Evolutionary conservation across 768 basidiomycete genomes (phyloP).

Genomic region (Boletellus ananiceps): DNA sequence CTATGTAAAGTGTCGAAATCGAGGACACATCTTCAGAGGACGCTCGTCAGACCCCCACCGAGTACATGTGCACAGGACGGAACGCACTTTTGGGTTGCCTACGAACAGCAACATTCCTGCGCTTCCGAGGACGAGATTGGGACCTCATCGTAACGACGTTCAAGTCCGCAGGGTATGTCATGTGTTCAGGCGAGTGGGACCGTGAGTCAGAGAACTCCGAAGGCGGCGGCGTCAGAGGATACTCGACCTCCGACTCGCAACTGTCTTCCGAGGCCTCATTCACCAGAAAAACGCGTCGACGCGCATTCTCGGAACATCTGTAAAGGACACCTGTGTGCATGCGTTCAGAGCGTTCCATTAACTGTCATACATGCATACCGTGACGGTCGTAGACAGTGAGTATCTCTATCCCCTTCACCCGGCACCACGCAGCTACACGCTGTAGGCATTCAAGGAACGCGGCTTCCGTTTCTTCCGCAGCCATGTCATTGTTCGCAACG

Average conservation of each 20-base stretch:
- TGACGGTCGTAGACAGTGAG: constrained; percentile 70
- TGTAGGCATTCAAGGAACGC: constrained; percentile 51
- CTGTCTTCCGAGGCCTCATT: constrained; percentile 28
- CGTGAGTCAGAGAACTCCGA: constrained; percentile 69
- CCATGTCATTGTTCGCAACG: constrained; percentile 39
- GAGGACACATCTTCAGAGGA: constrained; percentile 10
- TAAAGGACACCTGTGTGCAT: constrained; percentile 37
- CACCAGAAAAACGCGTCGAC: constrained; percentile 32
- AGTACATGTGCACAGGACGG: not conserved
- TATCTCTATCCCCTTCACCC: constrained; percentile 51
- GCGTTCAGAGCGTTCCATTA: constrained; percentile 3
- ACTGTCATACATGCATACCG: constrained; percentile 43
- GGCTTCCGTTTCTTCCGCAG: constrained; percentile 34
- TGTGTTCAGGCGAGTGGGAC: constrained; percentile 50
- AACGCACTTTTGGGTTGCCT: constrained; percentile 22
- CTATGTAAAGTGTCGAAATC: constrained; percentile 48
- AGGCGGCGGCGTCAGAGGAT: constrained; percentile 72
- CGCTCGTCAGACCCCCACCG: constrained; percentile 9
- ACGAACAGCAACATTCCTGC: constrained; percentile 26
- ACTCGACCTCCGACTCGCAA: constrained; percentile 56
- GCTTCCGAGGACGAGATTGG: constrained; percentile 14
- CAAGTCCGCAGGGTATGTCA: constrained; percentile 7
- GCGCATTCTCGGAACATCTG: constrained; percentile 39
- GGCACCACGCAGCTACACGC: constrained; percentile 58
- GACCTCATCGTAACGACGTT: constrained; percentile 18